phyloP scores from a whole-genome alignment of 2,329 filamentous ascomycete genomes.

The Blumeria hordei region DNA sequence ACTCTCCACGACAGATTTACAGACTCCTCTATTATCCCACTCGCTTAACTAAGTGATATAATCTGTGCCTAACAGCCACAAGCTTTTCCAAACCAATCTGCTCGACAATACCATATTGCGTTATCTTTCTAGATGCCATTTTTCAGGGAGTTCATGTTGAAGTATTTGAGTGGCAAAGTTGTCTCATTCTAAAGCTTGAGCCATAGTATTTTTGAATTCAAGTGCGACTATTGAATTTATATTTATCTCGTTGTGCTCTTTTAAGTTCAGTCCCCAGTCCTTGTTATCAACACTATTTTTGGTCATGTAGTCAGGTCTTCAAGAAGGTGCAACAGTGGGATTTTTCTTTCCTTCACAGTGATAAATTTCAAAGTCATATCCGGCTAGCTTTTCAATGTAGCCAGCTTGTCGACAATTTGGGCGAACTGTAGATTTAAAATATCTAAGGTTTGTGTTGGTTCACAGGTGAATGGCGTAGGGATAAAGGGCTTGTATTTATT shows the following conservation, averaged over 20 bases:
- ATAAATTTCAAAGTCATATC: conserved; percentile 1
- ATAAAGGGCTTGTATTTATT: too few relatives aligned
- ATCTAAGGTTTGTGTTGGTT: not conserved
- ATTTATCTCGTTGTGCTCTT: not conserved
- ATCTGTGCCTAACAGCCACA: too few relatives aligned
- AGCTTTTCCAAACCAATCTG: too few relatives aligned
- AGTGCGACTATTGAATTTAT: not conserved
- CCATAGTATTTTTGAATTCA: not conserved
- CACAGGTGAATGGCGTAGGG: too few relatives aligned
- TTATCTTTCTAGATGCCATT: not conserved
- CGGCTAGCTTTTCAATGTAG: not conserved
- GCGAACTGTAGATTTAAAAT: not conserved
- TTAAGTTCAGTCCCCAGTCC: not conserved
- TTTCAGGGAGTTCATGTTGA: not conserved
- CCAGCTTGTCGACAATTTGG: not conserved
- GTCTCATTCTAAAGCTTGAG: not conserved
- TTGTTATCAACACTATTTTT: not conserved
- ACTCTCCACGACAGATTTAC: too few relatives aligned
- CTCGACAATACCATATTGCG: too few relatives aligned
- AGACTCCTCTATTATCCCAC: too few relatives aligned
- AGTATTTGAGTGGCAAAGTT: not conserved
- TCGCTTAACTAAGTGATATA: too few relatives aligned
- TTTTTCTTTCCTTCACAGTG: not conserved
- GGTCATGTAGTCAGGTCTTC: not conserved
- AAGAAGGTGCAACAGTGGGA: not conserved